Evolutionary conservation across 176 grass and related monocot genomes (phyloP).

Genomic region (Dactylis glomerata): DNA sequence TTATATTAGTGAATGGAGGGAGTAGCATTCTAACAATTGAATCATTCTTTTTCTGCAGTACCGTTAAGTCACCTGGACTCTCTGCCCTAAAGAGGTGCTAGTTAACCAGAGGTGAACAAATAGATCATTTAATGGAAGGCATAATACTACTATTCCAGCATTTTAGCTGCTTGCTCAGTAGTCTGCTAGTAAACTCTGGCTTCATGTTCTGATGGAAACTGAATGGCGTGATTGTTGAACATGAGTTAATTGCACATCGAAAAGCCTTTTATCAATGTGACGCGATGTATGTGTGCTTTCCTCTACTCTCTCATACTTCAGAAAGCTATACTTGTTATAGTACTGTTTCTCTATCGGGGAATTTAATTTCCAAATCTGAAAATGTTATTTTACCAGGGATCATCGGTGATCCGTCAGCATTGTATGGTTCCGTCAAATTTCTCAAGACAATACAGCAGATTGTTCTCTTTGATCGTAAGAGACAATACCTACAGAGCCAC

Average conservation of each 20-base stretch:
- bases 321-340: no score
- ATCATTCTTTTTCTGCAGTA: slow-evolving; percentile 24
- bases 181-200: not conserved
- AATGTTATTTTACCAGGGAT: no score
- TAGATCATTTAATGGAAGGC: not conserved
- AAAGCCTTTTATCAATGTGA: not conserved
- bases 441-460: no score
- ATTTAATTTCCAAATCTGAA: no score
- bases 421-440: no score
- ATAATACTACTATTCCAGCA: slow-evolving; percentile 28
- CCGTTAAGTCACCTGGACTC: slow-evolving; percentile 23
- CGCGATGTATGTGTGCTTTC: no score
- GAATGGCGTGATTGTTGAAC: slow-evolving; percentile 23
- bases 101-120: not conserved
- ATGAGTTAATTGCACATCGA: not conserved
- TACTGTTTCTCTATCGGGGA: no score
- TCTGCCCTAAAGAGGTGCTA: not conserved
- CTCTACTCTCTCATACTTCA: no score
- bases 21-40: not conserved
- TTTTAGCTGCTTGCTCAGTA: slow-evolving; percentile 28
- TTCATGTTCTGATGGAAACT: slow-evolving; percentile 8
- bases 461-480: no score
- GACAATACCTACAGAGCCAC: no score
- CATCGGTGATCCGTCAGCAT: no score
- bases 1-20: no score